Base-by-base conservation (phyloP, 768 basidiomycete genomes). In the Russula emetica region DNA sequence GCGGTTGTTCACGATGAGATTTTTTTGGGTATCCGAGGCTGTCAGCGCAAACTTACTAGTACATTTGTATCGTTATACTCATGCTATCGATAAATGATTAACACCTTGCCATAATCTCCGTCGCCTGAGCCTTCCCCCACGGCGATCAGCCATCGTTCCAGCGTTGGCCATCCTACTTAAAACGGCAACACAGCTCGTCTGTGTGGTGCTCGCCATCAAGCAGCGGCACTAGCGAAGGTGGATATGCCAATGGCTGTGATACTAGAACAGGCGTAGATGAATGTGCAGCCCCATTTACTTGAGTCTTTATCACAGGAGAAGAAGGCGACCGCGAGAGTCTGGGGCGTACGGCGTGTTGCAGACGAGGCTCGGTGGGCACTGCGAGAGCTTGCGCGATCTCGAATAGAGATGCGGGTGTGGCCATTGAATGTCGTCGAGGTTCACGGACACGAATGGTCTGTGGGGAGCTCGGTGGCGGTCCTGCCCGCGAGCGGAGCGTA, bases 131-230 rank as follows among this genome's bases (percentile, higher is more conserved):
- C 84, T 59, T 74, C 83, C 40, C 90, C 90, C 50, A 83, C 80
- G 11, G 77, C 73, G 5, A 78, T 74, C 51, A 92, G 73, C 88
- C 87, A 92, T 61, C 80, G 81, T 72, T 91, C 86, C 58, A 98
- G 76, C 54, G 87, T 76, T 13, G 85, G 85, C 94, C 93, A 95
- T 0, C 89, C 87, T 36, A 87, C 85, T 67, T 91, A 69, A 95
- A 96, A 65, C 73, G 81, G 28, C 90, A 85, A 52, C 89, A 87
- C 50, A 98, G 76, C 75, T 98, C 95, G 71, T 98, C 96, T 2
- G 92, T 88, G 73, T 94, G 89, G 73, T 94, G 94, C 61, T 87
- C 89, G 10, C 96, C 97, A 70, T 98, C 88, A 14, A 98, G 78
- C 63, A 92, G 73, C 2, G 78, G 66, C 30, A 80, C 69, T 28